Percentiles rank a stretch among this genome's conserved stretches.
Conservation (phyloP, 768 basidiomycete genomes). For the Kwoniella bestiolae region DNA sequence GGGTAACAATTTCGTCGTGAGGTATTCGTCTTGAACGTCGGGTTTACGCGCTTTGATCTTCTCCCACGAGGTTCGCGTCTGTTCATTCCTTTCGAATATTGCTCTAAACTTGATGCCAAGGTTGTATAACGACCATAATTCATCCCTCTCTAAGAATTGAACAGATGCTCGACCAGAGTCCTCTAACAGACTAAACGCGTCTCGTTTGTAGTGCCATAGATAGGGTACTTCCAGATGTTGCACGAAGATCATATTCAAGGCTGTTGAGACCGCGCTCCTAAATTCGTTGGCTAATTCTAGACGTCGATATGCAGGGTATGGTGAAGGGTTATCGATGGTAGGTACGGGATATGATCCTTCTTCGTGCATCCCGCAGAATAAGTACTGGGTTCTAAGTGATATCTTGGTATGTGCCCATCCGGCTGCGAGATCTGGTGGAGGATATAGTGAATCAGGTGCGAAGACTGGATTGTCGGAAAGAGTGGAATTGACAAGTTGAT, state of each 20-base stretch:
- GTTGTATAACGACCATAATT: conserved; percentile 89
- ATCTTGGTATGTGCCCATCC: conserved; percentile 79
- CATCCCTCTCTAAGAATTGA: conserved; percentile 70
- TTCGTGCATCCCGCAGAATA: conserved; percentile 45
- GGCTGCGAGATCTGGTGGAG: conserved; percentile 78
- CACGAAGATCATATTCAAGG: conserved; percentile 80
- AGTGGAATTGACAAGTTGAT: conserved; percentile 86
- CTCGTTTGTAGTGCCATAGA: conserved; percentile 89
- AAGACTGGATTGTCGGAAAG: conserved; percentile 63
- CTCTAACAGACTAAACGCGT: conserved; percentile 69
- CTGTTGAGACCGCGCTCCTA: conserved; percentile 74
- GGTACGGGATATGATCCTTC: conserved; percentile 37
- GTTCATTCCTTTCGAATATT: conserved; percentile 72
- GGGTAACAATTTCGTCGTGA: conserved; percentile 70
- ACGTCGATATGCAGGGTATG: conserved; percentile 61
- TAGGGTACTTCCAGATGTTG: conserved; percentile 93
- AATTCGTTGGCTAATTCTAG: conserved; percentile 61
- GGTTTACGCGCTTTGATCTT: conserved; percentile 61
- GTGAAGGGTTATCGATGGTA: conserved; percentile 34
- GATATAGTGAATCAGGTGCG: conserved; percentile 62
- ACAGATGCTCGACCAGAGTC: conserved; percentile 38
- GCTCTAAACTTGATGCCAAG: conserved; percentile 90
- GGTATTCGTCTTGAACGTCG: conserved; percentile 70
- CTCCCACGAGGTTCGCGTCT: conserved; percentile 68
- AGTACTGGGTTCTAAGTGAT: conserved; percentile 65